A percentile compares a stretch with the other conserved stretches of the same genome.
Evolutionary conservation across 2,329 filamentous ascomycete genomes (phyloP).

Genomic region (Trichoderma lentiforme): DNA sequence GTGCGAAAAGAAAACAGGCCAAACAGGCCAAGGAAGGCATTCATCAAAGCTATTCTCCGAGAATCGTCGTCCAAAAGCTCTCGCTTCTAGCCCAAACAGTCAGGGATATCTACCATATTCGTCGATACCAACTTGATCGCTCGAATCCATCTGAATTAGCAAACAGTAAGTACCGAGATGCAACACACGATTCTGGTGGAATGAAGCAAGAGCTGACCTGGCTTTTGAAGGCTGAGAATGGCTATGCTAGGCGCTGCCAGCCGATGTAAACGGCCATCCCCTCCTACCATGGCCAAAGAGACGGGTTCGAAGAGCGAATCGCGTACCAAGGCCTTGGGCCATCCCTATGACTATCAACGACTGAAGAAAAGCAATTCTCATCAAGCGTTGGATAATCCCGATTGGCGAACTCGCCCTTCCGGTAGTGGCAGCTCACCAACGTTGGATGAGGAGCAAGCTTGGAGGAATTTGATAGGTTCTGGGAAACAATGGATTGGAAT

Average conservation of each 20-base stretch:
- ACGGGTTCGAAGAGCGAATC: not conserved
- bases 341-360: slow-evolving; percentile 3
- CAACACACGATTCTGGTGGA: too few species aligned
- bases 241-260: not conserved
- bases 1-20: not conserved
- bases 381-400: slow-evolving; percentile 36
- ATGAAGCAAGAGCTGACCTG: not conserved
- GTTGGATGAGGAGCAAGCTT: not conserved
- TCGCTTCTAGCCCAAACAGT: not conserved
- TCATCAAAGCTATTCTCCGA: not conserved
- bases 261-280: not conserved
- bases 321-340: not conserved
- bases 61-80: not conserved
- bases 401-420: slow-evolving; percentile 32
- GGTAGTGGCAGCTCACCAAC: slow-evolving; percentile 14
- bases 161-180: not conserved
- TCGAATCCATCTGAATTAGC: not conserved
- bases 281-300: not conserved
- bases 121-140: not conserved
- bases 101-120: not conserved
- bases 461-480: not conserved
- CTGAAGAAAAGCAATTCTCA: slow-evolving; percentile 22
- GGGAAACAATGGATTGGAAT: not conserved
- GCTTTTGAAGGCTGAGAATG: not conserved
- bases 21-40: not conserved